Evolutionary conservation across 2,329 filamentous ascomycete species (phyloP), one percentile per base, ranked within the genome.

Genomic region (Pezicula radicicola): DNA sequence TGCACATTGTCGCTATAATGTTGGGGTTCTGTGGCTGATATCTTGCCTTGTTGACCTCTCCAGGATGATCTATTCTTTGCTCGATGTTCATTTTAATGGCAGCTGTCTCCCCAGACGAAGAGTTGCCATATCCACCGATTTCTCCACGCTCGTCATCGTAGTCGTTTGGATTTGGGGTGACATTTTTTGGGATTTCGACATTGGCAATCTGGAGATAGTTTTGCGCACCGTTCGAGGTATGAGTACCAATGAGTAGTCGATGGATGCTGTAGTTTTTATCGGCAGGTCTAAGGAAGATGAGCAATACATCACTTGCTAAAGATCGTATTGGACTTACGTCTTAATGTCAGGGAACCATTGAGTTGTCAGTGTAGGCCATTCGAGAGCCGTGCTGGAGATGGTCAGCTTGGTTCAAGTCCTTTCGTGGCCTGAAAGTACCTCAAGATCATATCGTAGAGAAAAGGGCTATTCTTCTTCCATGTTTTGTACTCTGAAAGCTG

Each of bases 381-480:
- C 92, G 52, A 99, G 78, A 39, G 95, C 95, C 59, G 91, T 96
- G 64, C 91, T 87, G 46, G 33, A 48, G 28, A 15, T 10, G 27
- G 21, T 65, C 28, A 63, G 57, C 21, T 46, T 33, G 37, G 25
- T 9, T 18, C 18, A 16, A 47, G 25, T 7, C n/a, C 5, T 13
- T 19, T 12, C 42, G 16, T 50, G 50, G 16, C n/a, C 27, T 19
- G 10, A 6, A 27, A 59, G 60, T 71, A 85, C 85, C 85, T 92
- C 58, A 97, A 80, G 60, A 99, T 94, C 84, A 97, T 90, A 70
- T 99, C 94, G 71, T 99, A 99, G 63, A 99, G 87, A 68, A 97
- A 97, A 3, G 94, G 92, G 59, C 89, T 91, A 73, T 99, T 99
- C 79, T 99, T 99, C 80, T 99, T 99, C 94, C 94, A 99, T 60